A percentile compares a stretch with the other conserved stretches of the same genome.
Evolutionary conservation across 108 stramenopile genomes (phyloP).

Genomic region (Fragilaria crotonensis): DNA sequence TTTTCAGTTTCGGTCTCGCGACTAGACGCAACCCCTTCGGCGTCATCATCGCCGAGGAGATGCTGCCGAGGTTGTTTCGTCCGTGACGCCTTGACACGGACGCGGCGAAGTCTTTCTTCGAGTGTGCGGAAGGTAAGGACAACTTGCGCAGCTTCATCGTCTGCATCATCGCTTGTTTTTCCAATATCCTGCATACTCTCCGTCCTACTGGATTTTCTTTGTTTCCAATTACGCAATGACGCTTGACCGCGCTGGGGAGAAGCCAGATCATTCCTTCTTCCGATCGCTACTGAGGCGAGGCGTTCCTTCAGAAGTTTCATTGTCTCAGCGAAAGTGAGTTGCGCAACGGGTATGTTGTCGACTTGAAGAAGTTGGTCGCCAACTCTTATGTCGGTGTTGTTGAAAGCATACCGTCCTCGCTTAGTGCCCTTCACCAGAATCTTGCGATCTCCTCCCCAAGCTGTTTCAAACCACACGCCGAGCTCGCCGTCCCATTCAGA

Average conservation of each 20-base stretch:
- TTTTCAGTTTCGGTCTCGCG: no score
- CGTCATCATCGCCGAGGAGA: no score
- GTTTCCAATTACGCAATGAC: neutral
- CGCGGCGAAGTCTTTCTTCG: conserved; percentile 79
- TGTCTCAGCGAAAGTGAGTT: conserved; percentile 69
- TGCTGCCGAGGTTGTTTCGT: neutral
- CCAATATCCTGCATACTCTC: conserved; percentile 6
- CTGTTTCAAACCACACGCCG: conserved; percentile 94
- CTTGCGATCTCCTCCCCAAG: conserved; percentile 69
- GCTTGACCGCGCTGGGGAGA: neutral
- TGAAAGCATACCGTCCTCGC: conserved; percentile 71
- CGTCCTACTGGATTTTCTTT: conserved; percentile 1
- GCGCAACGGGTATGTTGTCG: conserved; percentile 58
- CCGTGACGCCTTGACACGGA: conserved; percentile 42
- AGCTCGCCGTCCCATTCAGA: conserved; percentile 68
- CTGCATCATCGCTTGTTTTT: conserved; percentile 1
- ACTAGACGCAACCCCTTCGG: no score
- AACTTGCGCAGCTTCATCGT: conserved; percentile 17
- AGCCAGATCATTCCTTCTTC: neutral
- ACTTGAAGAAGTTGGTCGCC: conserved; percentile 88
- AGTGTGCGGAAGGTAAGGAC: conserved; percentile 80
- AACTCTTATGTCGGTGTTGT: conserved; percentile 76
- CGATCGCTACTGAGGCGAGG: conserved; percentile 14
- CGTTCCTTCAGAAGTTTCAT: conserved; percentile 72
- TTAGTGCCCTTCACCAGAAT: conserved; percentile 88